Evolutionary conservation across 768 basidiomycete species (phyloP), one percentile per base, ranked within the genome.

Genomic region (Termitomyces sp.): DNA sequence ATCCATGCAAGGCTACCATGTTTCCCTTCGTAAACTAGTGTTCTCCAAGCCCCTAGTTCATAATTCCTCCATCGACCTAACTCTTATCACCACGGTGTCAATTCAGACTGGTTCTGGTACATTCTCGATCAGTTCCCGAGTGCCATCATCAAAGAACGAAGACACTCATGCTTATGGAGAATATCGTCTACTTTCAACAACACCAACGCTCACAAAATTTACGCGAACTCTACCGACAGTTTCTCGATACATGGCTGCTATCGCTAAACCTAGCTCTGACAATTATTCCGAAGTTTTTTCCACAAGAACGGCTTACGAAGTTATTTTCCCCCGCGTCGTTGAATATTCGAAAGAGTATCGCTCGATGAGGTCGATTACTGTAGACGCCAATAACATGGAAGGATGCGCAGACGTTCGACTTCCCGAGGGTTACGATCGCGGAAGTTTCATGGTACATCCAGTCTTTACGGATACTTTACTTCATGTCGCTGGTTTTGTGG

Each of bases 241-340:
- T 34, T 57, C 67, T 16, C 70, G 71, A 16, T 71, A 71, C 18
- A 71, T 75, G 26, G 57, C 66, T 4, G 65, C 65, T 0, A 64
- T 83, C 18, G 20, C 69, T 16, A 60, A 65, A 18, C 67, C 72
- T 0, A 59, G 55, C 18, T 62, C 63, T 34, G 67, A 62, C 27
- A 61, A 53, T 18, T 56, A 46, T 0, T 65, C 69, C 2, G 83
- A 86, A 66, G 75, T 74, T 0, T 85, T 87, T 67, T 78, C 76
- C 3, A 75, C 79, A 20, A 80, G 78, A 37, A 82, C 81, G 0
- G 68, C 77, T 0, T 91, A 91, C 65, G 80, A 87, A 42, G 74
- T 84, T 37, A 79, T 89, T 50, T 89, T 90, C 62, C 79, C 87
- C 22, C 81, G 85, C 7, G 75, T 90, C 46, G 88, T 91, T 26